Evolutionary conservation across 306 rosid genomes (phyloP), one percentile per base, ranked within the genome.

Genomic region (Mucuna pruriens): DNA sequence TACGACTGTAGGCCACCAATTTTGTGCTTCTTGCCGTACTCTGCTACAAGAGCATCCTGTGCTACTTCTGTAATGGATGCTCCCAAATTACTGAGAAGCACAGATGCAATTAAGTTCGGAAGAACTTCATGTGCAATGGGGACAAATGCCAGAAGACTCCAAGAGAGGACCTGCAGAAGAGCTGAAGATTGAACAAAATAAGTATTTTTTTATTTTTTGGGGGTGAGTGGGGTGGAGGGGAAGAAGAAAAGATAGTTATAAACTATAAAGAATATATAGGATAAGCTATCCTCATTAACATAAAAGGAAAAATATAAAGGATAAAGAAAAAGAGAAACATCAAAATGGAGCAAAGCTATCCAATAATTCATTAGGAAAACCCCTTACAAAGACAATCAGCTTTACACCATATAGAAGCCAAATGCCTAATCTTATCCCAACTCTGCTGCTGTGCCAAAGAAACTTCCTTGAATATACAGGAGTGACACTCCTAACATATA

Each of bases 21-120:
- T 78, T 85, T 89, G 78, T 93, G 90, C 77, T 82, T 83, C 77
- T 82, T 88, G 31, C 97, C 99, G 55, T 90, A 93, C 65, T 95
- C 99, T 36, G 97, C 91, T 6, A 95, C 89, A 80, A 95, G 95
- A 74, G 97, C 99, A 87, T 95, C 99, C 73, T 93, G 91, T 40
- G 97, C 94, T 5, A 95, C 97, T 86, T 95, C 97, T 23, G 95
- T 85, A 52, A 95, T 76, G 13, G 99, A 95, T 55, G 97, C 99
- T 75, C 99, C 97, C 17, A 92, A 85, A 85, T 95, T 93, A 76
- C 99, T 86, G 66, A 95, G 89, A 82, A 95, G 95, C 71, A 87
- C 90, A 62, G 86, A 78, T 3, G 76, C 89, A 85, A 91, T 80
- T 65, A 95, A 77, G 77, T 85, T 22, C 20, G 92, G 86, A 82